Evolutionary conservation across 2,329 filamentous ascomycete species (phyloP), one percentile per base, ranked within the genome.

Genomic region (Talaromyces atroroseus): DNA sequence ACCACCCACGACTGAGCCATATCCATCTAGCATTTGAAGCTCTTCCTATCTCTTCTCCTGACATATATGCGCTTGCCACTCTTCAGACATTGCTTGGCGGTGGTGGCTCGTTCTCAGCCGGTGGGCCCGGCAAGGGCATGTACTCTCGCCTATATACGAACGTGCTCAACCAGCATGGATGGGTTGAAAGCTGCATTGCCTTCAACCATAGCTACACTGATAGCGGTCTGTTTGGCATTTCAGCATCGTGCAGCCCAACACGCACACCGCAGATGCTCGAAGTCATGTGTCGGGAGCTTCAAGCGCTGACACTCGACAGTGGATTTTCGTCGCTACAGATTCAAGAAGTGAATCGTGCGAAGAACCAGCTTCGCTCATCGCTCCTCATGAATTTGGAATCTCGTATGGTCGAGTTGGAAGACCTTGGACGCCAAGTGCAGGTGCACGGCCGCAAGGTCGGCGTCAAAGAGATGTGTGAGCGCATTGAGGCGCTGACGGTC

Each of bases 181-280:
- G 92, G 92, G 90, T 99, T 24, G 94, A 99, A 76, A 92, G 86
- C 59, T 97, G 94, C 76, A 82, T 95, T 52, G 88, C 92, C 29
- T 97, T 97, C 79, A 97, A 97, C 80, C 92, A 97, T 79, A 90
- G 89, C 48, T 99, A 99, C 80, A 94, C 90, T 0, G 94, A 99
- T 73, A 92, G 88, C 6, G 94, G 94, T 3, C 83, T 99, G 44
- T 99, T 99, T 68, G 94, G 94, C 62, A 96, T 99, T 69, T 87
- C 89, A 0, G 89, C 90, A 0, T 87, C 87, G 26, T 99, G 94
- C 74, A 82, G 86, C 34, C 92, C 94, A 0, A 83, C 83, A 36
- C 84, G 88, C 60, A 89, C 92, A 0, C 80, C 83, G 2, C 79
- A 86, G 63, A 96, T 96, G 90, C 83, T 99, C 20, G 90, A 96